Percentiles rank a stretch among this genome's conserved stretches.
Conservation (phyloP, 2,329 filamentous ascomycete genomes). For the Ilyonectria robusta region DNA sequence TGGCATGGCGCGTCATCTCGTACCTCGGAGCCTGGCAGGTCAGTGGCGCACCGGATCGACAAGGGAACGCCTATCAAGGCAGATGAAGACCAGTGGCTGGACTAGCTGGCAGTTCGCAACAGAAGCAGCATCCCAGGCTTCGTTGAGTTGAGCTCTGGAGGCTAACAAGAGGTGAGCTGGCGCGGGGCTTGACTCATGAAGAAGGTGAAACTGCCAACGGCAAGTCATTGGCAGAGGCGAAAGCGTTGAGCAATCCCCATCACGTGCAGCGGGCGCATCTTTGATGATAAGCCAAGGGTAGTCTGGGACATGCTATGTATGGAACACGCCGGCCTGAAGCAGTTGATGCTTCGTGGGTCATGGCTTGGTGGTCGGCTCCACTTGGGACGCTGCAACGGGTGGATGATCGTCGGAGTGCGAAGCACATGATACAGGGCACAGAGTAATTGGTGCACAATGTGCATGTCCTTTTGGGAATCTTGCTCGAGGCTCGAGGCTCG, state of each 20-base stretch:
- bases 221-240: slow-evolving; percentile 1
- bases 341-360: slow-evolving; percentile 31
- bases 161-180: background rate
- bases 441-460: background rate
- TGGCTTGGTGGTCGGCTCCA: slow-evolving; percentile 12
- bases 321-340: slow-evolving; percentile 37
- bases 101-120: background rate
- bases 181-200: background rate
- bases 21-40: slow-evolving; percentile 1
- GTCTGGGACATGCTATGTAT: slow-evolving; percentile 42
- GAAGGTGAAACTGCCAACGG: background rate
- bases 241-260: slow-evolving; percentile 3
- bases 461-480: background rate
- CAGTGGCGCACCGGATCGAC: slow-evolving; percentile 9
- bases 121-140: too few species aligned
- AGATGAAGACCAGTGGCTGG: background rate
- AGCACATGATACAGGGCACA: slow-evolving; percentile 1
- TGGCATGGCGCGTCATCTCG: slow-evolving; percentile 29
- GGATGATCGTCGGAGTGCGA: slow-evolving; percentile 21
- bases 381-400: slow-evolving; percentile 3
- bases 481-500: background rate
- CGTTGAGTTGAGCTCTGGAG: background rate
- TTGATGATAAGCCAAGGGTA: slow-evolving; percentile 31
- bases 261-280: slow-evolving; percentile 1
- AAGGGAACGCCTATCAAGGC: slow-evolving; percentile 20